phyloP scores from a whole-genome alignment of 2,329 filamentous ascomycete species.

The Aureobasidium lini region DNA sequence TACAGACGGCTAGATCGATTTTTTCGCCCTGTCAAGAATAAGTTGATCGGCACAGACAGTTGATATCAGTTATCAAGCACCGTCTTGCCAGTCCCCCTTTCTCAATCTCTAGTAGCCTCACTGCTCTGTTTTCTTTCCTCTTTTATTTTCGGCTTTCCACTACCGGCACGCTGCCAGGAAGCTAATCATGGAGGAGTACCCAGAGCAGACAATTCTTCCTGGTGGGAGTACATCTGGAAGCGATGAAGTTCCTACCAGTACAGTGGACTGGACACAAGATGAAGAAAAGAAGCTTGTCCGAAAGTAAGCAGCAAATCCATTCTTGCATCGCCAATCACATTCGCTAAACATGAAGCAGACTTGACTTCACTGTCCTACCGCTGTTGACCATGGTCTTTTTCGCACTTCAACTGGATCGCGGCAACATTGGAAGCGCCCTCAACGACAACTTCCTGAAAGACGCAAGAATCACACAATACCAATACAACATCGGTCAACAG shows the following conservation, averaged over 20 bases:
- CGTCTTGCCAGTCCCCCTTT: no score
- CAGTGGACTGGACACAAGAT: neutral
- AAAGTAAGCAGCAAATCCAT: neutral
- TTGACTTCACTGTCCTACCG: constrained; percentile 16
- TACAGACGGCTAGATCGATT: no score
- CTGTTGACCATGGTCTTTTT: constrained; percentile 17
- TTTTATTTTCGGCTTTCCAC: no score
- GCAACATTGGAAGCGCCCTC: constrained; percentile 27
- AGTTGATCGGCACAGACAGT: no score
- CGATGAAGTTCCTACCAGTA: neutral
- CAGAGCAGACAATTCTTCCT: neutral
- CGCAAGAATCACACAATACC: constrained; percentile 24
- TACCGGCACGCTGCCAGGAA: no score
- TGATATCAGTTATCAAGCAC: no score
- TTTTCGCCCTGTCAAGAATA: no score
- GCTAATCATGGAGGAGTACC: neutral
- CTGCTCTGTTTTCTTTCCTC: no score
- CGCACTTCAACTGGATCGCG: constrained; percentile 22
- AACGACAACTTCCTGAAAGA: constrained; percentile 27
- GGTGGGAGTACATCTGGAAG: neutral
- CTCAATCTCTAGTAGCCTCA: no score
- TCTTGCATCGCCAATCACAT: constrained; percentile 20
- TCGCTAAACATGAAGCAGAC: constrained; percentile 17
- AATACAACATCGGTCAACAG: constrained; percentile 29
- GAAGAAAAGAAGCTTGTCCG: neutral